Percentiles rank a stretch among this genome's conserved stretches.
These are phyloP conservation scores for Colletotrichum tropicicola DNA, from an alignment of 2,329 filamentous ascomycete species.

Conservation along the genomic window DNA sequence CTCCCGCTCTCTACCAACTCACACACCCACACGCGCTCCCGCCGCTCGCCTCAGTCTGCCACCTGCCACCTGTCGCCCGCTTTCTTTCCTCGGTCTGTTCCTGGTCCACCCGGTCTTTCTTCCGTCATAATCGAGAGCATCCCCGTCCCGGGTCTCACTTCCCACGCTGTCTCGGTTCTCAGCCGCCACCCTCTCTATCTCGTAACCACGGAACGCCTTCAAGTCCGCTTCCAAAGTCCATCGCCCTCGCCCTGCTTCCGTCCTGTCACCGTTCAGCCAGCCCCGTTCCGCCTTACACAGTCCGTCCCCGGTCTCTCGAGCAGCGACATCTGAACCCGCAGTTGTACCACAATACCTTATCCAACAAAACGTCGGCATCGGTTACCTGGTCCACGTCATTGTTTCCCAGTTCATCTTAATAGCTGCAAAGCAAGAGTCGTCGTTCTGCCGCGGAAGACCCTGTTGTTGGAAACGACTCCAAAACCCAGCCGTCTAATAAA, in stretches of 20 bases:
- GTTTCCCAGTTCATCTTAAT: constrained; percentile 12
- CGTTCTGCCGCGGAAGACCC: neutral
- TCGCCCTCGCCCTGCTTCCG: neutral
- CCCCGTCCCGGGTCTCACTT: constrained; percentile 12
- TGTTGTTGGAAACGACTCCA: neutral
- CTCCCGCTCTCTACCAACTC: neutral
- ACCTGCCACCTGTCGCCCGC: neutral
- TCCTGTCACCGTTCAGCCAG: neutral
- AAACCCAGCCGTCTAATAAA: constrained; percentile 9
- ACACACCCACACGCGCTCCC: neutral
- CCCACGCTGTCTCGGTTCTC: constrained; percentile 21
- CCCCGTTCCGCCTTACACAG: neutral
- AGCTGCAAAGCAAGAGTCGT: neutral
- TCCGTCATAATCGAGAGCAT: constrained; percentile 19
- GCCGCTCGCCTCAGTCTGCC: neutral
- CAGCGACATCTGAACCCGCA: neutral
- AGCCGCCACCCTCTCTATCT: constrained; percentile 17
- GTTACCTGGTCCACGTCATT: constrained; percentile 2
- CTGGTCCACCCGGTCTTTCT: neutral
- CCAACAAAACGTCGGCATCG: neutral
- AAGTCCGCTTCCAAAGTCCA: neutral
- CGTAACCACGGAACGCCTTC: neutral
- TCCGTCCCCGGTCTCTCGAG: neutral
- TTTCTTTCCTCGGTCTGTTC: constrained; percentile 18
- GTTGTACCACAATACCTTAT: neutral